These are phyloP conservation scores for Pyrus betulifolia DNA, from an alignment of 306 rosid genomes.

Conservation along the genomic window DNA sequence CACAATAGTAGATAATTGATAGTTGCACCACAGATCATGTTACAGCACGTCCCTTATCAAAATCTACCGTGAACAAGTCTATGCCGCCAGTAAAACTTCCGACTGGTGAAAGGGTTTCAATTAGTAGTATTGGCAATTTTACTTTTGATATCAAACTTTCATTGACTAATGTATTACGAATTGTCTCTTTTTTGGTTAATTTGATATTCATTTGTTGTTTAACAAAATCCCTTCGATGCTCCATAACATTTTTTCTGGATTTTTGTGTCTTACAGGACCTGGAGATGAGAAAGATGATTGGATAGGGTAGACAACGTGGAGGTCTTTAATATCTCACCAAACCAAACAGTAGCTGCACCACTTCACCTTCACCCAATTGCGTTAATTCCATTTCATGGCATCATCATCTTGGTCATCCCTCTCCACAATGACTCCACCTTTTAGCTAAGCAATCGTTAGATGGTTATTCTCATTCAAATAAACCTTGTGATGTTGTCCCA, in stretches of 20 bases:
- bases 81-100: background rate
- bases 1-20: background rate
- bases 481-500: too few species aligned
- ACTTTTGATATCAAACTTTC: background rate
- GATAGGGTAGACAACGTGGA: background rate
- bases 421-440: background rate
- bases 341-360: too few species aligned
- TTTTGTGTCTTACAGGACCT: background rate
- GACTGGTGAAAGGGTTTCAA: background rate
- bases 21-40: background rate
- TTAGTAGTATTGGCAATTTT: background rate
- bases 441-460: background rate
- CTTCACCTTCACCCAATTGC: background rate
- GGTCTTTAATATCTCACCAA: too few species aligned
- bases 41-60: too few species aligned
- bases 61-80: background rate
- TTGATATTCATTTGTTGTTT: background rate
- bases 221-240: background rate
- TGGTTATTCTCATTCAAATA: background rate
- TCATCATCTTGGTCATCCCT: background rate
- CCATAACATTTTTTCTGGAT: background rate
- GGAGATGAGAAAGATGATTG: background rate
- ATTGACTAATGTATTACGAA: background rate
- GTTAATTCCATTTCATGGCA: background rate
- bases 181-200: background rate